A percentile compares a stretch with the other conserved stretches of the same genome.
These are phyloP conservation scores for Diaporthe longicolla DNA, from an alignment of 2,329 filamentous ascomycete genomes.

Conservation along the genomic window DNA sequence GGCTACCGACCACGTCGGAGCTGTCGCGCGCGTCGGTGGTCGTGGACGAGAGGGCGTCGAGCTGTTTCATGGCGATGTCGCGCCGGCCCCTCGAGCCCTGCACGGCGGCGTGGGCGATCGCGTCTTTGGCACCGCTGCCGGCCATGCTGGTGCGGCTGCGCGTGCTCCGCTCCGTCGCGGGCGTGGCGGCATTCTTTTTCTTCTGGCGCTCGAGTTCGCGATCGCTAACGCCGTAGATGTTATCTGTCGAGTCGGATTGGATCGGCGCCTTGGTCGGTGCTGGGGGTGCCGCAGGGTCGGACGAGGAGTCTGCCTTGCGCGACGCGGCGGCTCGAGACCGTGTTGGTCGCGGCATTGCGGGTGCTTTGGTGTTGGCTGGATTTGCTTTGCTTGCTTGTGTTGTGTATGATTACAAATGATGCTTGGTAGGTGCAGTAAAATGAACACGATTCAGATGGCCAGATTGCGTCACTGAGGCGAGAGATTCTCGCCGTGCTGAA, in stretches of 20 bases:
- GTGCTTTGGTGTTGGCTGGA: not conserved
- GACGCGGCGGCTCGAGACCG: conserved; percentile 50
- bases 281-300: conserved; percentile 41
- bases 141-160: conserved; percentile 1
- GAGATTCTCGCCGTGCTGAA: conserved; percentile 6
- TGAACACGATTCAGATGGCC: conserved; percentile 3
- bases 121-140: conserved; percentile 17
- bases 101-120: conserved; percentile 46
- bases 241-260: conserved; percentile 40
- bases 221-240: conserved; percentile 55
- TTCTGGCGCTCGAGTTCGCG: conserved; percentile 48
- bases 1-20: conserved; percentile 43
- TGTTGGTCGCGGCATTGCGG: conserved; percentile 51
- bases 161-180: conserved; percentile 38
- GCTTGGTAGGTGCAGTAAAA: conserved; percentile 12
- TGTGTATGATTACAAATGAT: not conserved
- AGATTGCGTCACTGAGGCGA: conserved; percentile 36
- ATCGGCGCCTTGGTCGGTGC: conserved; percentile 39
- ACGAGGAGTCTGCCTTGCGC: conserved; percentile 43
- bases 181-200: conserved; percentile 45
- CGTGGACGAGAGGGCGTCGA: conserved; percentile 53
- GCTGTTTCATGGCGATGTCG: conserved; percentile 55
- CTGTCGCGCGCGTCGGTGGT: conserved; percentile 40
- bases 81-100: conserved; percentile 49
- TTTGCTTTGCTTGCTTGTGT: not conserved